A percentile compares a stretch with the other conserved stretches of the same genome.
phyloP scores from a whole-genome alignment of 1,139 yeast genomes.

The Magnusiomyces suaveolens region DNA sequence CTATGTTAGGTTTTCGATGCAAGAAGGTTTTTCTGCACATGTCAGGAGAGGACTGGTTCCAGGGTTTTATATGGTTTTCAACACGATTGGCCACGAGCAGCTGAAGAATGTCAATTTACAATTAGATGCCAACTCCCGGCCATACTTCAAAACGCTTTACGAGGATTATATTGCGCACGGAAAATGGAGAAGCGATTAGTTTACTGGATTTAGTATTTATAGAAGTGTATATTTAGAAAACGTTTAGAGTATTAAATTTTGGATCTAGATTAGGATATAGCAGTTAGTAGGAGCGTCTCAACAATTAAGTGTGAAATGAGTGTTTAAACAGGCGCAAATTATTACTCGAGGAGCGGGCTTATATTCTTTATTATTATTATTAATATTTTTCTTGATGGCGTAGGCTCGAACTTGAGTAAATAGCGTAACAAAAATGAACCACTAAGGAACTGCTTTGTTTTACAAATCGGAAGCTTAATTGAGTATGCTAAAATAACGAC shows the following conservation, averaged over 20 bases:
- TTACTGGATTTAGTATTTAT: neutral
- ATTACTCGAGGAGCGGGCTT: no score
- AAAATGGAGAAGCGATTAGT: conserved; percentile 62
- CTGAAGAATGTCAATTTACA: conserved; percentile 53
- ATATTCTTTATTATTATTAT: no score
- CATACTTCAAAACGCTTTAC: conserved; percentile 57
- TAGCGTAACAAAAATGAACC: no score
- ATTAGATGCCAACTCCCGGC: conserved; percentile 63
- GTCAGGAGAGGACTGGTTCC: conserved; percentile 45
- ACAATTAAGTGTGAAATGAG: no score
- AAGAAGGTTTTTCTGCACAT: conserved; percentile 39
- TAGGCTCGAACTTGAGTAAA: no score
- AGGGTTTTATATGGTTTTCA: conserved; percentile 58
- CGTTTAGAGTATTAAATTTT: neutral
- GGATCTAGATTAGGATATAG: no score
- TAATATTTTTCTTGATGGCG: no score
- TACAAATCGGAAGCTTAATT: no score
- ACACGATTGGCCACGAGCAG: conserved; percentile 59
- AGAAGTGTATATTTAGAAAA: neutral
- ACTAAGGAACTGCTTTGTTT: no score
- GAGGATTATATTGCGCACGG: conserved; percentile 69
- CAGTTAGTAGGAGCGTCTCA: no score
- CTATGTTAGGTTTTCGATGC: conserved; percentile 42
- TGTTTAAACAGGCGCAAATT: no score
- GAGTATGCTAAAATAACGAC: no score